Evolutionary conservation across 257 asterid species (phyloP).

Genomic region (Plantago major): DNA sequence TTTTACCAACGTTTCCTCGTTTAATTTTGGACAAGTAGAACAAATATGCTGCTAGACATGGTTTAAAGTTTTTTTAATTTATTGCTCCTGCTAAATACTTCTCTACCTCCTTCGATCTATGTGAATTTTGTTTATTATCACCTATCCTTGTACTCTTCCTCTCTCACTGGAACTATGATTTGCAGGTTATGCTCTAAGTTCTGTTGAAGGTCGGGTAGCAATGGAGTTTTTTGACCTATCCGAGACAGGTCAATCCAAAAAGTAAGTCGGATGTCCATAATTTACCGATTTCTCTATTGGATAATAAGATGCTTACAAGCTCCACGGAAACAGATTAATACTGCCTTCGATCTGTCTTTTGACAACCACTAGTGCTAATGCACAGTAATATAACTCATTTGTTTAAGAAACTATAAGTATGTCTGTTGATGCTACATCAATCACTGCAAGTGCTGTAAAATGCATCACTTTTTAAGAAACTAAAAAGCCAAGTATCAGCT

Average conservation of each 20-base stretch:
- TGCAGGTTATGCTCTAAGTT: slow-evolving; percentile 95
- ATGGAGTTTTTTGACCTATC: slow-evolving; percentile 89
- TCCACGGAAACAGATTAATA: background rate
- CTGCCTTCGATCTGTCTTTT: background rate
- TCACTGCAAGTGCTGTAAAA: too few species aligned
- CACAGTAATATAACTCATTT: too few species aligned
- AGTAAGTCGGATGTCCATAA: slow-evolving; percentile 38
- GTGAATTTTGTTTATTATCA: background rate
- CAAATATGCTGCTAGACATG: background rate
- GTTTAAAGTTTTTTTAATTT: background rate
- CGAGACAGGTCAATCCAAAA: slow-evolving; percentile 71
- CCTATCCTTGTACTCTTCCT: background rate
- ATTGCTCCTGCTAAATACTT: slow-evolving; percentile 6
- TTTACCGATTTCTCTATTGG: slow-evolving; percentile 2
- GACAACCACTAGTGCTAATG: too few species aligned
- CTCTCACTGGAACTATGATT: slow-evolving; percentile 22
- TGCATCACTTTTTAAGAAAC: background rate
- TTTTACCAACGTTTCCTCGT: background rate
- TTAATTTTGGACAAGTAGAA: background rate
- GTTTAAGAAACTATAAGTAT: too few species aligned
- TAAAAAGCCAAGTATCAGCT: background rate
- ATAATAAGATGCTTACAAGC: slow-evolving; percentile 5
- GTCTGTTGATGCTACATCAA: too few species aligned
- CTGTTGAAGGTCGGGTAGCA: slow-evolving; percentile 90
- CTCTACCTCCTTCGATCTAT: background rate